phyloP scores from a whole-genome alignment of 345 rosid genomes.

The Gossypium mustelinum region DNA sequence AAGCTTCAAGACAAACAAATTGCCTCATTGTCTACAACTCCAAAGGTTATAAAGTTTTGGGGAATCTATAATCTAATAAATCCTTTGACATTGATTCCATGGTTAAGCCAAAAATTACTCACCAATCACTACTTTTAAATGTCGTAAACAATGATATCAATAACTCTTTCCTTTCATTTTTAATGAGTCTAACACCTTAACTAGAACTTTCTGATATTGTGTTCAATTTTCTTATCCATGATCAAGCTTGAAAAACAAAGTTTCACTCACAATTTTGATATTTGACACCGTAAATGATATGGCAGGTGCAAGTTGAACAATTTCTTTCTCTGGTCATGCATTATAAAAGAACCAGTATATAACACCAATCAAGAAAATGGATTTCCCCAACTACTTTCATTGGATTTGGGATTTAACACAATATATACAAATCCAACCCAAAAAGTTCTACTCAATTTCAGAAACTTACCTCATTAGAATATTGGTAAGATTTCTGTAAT shows the following conservation, averaged over 20 bases:
- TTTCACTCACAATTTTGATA: background rate
- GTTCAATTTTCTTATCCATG: background rate
- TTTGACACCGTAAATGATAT: background rate
- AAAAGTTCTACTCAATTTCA: background rate
- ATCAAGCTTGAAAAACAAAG: conserved; percentile 8
- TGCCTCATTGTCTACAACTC: background rate
- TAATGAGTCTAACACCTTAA: background rate
- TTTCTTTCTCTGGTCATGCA: no score
- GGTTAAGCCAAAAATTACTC: background rate
- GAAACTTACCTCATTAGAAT: conserved; percentile 65
- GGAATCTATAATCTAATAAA: background rate
- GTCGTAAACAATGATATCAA: background rate
- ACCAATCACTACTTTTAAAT: conserved; percentile 4
- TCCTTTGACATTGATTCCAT: background rate
- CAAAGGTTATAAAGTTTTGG: background rate
- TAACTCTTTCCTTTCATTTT: background rate
- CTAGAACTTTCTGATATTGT: background rate
- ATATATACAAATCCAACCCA: background rate
- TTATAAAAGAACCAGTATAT: no score
- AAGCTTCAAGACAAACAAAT: background rate
- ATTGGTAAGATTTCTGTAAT: conserved; percentile 87
- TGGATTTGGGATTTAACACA: background rate
- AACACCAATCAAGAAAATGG: background rate
- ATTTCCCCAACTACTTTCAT: background rate
- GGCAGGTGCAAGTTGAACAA: background rate